Evolutionary conservation across 176 grass and related monocot species (phyloP), one percentile per base, ranked within the genome.

Genomic region (Dendrocalamus sinicus): DNA sequence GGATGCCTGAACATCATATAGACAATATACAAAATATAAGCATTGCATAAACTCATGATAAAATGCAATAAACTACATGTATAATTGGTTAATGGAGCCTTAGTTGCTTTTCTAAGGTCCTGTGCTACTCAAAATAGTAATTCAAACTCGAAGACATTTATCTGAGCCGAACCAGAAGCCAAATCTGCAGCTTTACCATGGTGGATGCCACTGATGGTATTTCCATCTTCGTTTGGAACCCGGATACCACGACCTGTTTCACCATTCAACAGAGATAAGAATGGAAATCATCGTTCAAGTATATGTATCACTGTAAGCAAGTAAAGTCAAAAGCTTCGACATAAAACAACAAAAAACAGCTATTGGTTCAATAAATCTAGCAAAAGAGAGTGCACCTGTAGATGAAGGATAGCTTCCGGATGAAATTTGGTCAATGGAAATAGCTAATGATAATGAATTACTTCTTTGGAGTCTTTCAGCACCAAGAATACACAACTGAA

Each of bases 401-500:
- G 90, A 90, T 16, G 84, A 91, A 67, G 63, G 82, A 78, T 88
- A 91, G 84, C 76, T 83, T 59, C 91, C 84, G 5, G 86, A 82
- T 57, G 90, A 91, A 72, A 91, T 90, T 81, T 95, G 93, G 87
- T 93, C 88, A 77, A 92, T 90, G 30, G 93, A 94, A 89, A 84
- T 95, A 86, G 93, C 88, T 88, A 98, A 92, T 41, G 96, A 94
- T 40, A 90, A 98, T 79, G 95, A 63, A 89, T 98, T 95, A 90
- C 88, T 95, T 91, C 93, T 90, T 52, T 91, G 80, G 35, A 98
- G 81, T 77, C 91, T 86, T 94, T 98, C 96, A 82, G 91, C 93
- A 3, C 93, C 93, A 84, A 98, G 93, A 84, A 98, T 95, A 89
- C 93, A 95, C 35, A 98, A 65, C 84, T 98, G 96, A 86, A 98